These are phyloP conservation scores for Talaromyces sp. DNA, from an alignment of 2,329 filamentous ascomycete species.

Conservation along the genomic window DNA sequence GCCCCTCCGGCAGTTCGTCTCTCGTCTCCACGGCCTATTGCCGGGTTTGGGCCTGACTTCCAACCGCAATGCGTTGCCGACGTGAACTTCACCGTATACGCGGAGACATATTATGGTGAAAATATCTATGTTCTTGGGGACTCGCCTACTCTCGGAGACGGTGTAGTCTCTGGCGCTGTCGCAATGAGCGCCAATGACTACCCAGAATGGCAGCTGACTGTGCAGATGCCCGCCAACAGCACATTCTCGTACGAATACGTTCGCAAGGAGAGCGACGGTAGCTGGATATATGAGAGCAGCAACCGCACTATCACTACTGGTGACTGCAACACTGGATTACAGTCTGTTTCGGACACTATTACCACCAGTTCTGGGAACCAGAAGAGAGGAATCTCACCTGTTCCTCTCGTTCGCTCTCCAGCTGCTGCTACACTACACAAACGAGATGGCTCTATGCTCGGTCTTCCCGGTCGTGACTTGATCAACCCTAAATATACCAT, in stretches of 20 bases:
- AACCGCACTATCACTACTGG: conserved; percentile 18
- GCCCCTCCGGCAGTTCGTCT: conserved; percentile 59
- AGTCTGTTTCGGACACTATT: conserved; percentile 16
- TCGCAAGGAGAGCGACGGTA: conserved; percentile 16
- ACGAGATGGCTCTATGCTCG: conserved; percentile 45
- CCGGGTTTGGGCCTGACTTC: conserved; percentile 65
- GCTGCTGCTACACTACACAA: conserved; percentile 11
- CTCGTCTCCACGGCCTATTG: conserved; percentile 62
- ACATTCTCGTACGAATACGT: conserved; percentile 20
- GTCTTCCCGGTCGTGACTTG: conserved; percentile 61
- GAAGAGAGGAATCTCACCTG: conserved; percentile 9
- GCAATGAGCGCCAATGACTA: conserved; percentile 15
- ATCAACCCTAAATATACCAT: conserved; percentile 64
- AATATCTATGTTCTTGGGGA: conserved; percentile 16
- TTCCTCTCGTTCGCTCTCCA: conserved; percentile 9
- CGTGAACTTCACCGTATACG: conserved; percentile 11
- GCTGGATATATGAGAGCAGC: conserved; percentile 16
- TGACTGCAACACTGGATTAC: conserved; percentile 14
- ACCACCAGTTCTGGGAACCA: conserved; percentile 10
- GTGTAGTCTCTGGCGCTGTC: conserved; percentile 7
- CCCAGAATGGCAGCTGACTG: conserved; percentile 17
- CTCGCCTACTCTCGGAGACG: conserved; percentile 11
- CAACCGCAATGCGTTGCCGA: conserved; percentile 49
- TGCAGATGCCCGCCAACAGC: conserved; percentile 17
- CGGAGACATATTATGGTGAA: conserved; percentile 14